Percentiles rank a stretch among this genome's conserved stretches.
These are phyloP conservation scores for Penicillium ochrochloron DNA, from an alignment of 495 filamentous ascomycete genomes.

Conservation along the genomic window DNA sequence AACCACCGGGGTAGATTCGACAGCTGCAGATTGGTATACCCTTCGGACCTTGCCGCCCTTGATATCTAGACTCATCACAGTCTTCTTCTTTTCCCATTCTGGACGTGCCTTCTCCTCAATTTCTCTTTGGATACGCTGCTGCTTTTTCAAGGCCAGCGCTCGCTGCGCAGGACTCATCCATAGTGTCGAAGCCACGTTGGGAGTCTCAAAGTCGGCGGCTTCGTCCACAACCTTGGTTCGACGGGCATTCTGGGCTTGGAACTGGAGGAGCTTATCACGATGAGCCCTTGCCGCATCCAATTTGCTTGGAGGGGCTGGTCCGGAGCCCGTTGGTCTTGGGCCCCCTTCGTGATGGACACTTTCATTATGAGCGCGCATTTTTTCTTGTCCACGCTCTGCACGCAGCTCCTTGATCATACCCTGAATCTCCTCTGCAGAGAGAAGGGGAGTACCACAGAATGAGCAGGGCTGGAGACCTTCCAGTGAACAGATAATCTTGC, in stretches of 20 bases:
- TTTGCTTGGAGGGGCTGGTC: slow-evolving; percentile 48
- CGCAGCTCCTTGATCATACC: slow-evolving; percentile 85
- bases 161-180: slow-evolving; percentile 91
- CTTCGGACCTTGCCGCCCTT: slow-evolving; percentile 75
- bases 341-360: slow-evolving; percentile 59
- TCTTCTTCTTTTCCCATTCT: slow-evolving; percentile 89
- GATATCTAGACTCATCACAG: slow-evolving; percentile 86
- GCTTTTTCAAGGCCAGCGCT: slow-evolving; percentile 83
- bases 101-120: slow-evolving; percentile 89
- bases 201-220: slow-evolving; percentile 88
- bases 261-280: slow-evolving; percentile 78
- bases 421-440: slow-evolving; percentile 73
- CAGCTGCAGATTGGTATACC: slow-evolving; percentile 62
- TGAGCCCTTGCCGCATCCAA: slow-evolving; percentile 64
- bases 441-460: slow-evolving; percentile 77
- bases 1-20: slow-evolving; percentile 31
- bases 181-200: slow-evolving; percentile 67
- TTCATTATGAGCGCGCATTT: slow-evolving; percentile 78
- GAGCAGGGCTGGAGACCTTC: slow-evolving; percentile 95
- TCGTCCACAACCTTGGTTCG: slow-evolving; percentile 91
- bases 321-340: slow-evolving; percentile 48
- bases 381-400: slow-evolving; percentile 84
- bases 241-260: slow-evolving; percentile 86
- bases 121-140: slow-evolving; percentile 85
- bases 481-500: slow-evolving; percentile 95